Percentiles rank a stretch among this genome's conserved stretches.
Evolutionary conservation across 2,329 filamentous ascomycete species (phyloP).

Genomic region (Arachnopeziza araneosa): DNA sequence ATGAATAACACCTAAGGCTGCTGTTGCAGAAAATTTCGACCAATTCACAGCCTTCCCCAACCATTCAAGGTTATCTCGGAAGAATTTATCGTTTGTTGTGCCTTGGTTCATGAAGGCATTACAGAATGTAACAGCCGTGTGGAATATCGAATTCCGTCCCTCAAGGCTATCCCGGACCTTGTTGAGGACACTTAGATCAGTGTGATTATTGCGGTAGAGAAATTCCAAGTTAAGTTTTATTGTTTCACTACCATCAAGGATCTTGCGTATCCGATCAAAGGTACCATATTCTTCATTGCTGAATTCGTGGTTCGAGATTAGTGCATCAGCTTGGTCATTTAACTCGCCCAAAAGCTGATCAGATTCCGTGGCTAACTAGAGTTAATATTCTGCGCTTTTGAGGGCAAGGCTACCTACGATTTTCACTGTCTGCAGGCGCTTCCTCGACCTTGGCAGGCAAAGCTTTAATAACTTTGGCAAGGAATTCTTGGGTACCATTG

Average conservation of each 20-base stretch:
- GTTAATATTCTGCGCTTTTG: background rate
- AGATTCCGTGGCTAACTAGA: conserved; percentile 33
- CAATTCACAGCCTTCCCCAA: conserved; percentile 97
- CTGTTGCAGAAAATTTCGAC: conserved; percentile 98
- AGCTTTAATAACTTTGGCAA: conserved; percentile 80
- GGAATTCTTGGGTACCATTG: conserved; percentile 95
- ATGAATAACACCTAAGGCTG: conserved; percentile 93
- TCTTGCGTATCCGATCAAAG: conserved; percentile 58
- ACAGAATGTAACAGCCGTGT: conserved; percentile 93
- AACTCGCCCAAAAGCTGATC: conserved; percentile 52
- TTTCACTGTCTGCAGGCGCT: conserved; percentile 38
- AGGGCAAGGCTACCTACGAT: conserved; percentile 21
- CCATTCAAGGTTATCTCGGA: conserved; percentile 97
- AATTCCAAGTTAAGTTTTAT: conserved; percentile 96
- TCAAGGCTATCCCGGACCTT: conserved; percentile 95
- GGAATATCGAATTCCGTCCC: conserved; percentile 95
- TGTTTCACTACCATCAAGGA: conserved; percentile 83
- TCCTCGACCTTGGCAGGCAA: conserved; percentile 54
- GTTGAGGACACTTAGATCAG: conserved; percentile 87
- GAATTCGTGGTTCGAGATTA: conserved; percentile 24
- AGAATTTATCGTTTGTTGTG: conserved; percentile 97
- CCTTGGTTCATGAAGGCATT: conserved; percentile 99
- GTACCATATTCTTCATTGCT: conserved; percentile 49
- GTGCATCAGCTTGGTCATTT: conserved; percentile 34
- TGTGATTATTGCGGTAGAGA: conserved; percentile 90